Base-by-base conservation (phyloP, 2,329 filamentous ascomycete genomes). In the Mycocentrospora acerina region DNA sequence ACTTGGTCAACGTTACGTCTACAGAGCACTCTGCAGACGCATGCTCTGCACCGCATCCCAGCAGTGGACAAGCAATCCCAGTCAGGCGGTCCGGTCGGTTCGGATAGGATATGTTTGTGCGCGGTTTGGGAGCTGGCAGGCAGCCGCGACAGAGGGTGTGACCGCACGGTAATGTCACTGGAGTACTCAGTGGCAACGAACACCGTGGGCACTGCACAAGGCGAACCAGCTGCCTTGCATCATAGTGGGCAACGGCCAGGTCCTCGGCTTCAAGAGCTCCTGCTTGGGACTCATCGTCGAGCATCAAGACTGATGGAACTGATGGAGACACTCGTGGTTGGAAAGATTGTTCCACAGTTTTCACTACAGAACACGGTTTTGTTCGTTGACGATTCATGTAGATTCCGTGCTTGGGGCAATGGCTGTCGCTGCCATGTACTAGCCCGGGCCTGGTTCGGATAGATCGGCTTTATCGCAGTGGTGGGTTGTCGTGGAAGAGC, bases 161-260 rank as follows among this genome's bases (percentile, higher is more conserved):
- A 18, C 90, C 89, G 62, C 90, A 96, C 4, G 90, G 89, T 4
- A 95, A 71, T 0, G 86, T 86, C 40, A 89, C 76, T 4, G 90
- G 87, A 7, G 80, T 74, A 30, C 70, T 74, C 19, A 93, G 72
- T 1, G 85, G 83, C 29, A 72, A 73, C 3, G 83, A 87, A 65
- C 90, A 95, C 46, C 78, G 71, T 9, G 77, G 77, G 62, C 90
- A 96, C 68, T 94, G 88, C 36, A 93, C 76, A 27, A 93, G 71
- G 29, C 83, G 83, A 45, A 94, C 75, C 37, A 90, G 73, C 40
- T 79, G 71, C 48, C 86, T 76, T 13, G 80, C 78, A 60, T 83
- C 74, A 47, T 71, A 68, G 49, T 74, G 69, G 22, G 78, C 73
- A 22, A 22, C 19, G 46, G 73, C 70, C 43, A 79, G 65, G 35